Percentiles rank a stretch among this genome's conserved stretches.
phyloP scores from a whole-genome alignment of 1,284 basidiomycete species.

The Veloporphyrellus conicus region DNA sequence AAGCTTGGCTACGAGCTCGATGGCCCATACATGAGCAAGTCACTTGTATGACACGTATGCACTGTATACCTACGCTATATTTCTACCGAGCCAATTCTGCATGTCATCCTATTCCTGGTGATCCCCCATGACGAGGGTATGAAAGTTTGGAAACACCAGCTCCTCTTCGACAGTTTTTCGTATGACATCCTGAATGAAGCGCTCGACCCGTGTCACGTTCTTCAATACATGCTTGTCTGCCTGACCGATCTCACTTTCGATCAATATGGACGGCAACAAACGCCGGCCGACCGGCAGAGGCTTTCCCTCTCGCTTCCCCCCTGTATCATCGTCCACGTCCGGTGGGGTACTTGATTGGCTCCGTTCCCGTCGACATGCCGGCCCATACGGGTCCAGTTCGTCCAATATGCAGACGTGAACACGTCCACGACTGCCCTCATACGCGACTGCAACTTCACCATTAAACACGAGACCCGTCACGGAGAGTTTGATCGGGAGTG shows the following conservation, averaged over 20 bases:
- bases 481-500: conserved; percentile 86
- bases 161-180: conserved; percentile 93
- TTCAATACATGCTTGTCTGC: conserved; percentile 92
- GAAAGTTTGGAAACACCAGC: conserved; percentile 90
- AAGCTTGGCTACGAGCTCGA: conserved; percentile 91
- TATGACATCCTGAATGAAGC: conserved; percentile 92
- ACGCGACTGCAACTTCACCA: conserved; percentile 86
- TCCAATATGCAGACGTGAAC: conserved; percentile 88
- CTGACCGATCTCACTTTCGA: conserved; percentile 97
- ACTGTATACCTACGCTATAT: conserved; percentile 14
- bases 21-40: conserved; percentile 96
- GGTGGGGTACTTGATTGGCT: conserved; percentile 38
- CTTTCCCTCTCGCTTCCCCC: conserved; percentile 44
- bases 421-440: conserved; percentile 77
- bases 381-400: conserved; percentile 76
- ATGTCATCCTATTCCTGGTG: conserved; percentile 7
- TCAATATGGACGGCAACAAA: conserved; percentile 85
- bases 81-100: conserved; percentile 4
- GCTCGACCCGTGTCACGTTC: conserved; percentile 95
- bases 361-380: conserved; percentile 44
- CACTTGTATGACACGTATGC: conserved; percentile 39
- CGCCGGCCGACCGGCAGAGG: conserved; percentile 76
- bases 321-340: conserved; percentile 41
- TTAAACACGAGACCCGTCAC: conserved; percentile 85
- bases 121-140: conserved; percentile 70